Conservation (phyloP, 2,329 filamentous ascomycete species). For the Penicillium capsulatum region DNA sequence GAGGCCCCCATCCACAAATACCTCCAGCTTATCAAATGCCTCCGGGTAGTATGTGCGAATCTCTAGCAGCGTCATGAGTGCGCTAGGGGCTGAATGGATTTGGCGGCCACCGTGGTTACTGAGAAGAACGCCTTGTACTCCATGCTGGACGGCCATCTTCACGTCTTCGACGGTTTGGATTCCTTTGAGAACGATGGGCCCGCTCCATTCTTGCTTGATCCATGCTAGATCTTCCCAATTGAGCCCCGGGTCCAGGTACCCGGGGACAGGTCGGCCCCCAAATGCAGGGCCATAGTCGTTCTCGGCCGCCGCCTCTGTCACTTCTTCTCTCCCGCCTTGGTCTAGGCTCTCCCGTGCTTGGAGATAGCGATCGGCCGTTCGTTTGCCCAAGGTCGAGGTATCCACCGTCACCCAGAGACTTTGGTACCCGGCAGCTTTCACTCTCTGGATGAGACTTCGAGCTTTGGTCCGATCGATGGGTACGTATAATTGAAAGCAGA, state of each 20-base stretch:
- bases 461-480: conserved; percentile 55
- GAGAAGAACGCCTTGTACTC: conserved; percentile 47
- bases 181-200: too few relatives aligned
- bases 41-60: not conserved
- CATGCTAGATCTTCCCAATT: too few relatives aligned
- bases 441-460: conserved; percentile 56
- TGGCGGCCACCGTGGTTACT: conserved; percentile 52
- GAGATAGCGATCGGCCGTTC: conserved; percentile 62
- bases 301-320: too few relatives aligned
- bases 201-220: too few relatives aligned
- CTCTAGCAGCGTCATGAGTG: not conserved
- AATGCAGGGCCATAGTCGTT: too few relatives aligned
- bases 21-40: conserved; percentile 55
- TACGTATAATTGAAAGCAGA: conserved; percentile 78
- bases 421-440: conserved; percentile 57
- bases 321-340: too few relatives aligned
- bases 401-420: conserved; percentile 69
- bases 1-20: conserved; percentile 81
- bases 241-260: too few relatives aligned
- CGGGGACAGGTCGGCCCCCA: too few relatives aligned
- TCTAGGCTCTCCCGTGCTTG: too few relatives aligned
- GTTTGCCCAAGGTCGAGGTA: conserved; percentile 64
- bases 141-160: conserved; percentile 41
- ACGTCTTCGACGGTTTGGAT: conserved; percentile 48
- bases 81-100: too few relatives aligned